Percentiles rank a stretch among this genome's conserved stretches.
Evolutionary conservation across 2,329 filamentous ascomycete species (phyloP).

Genomic region (Xylaria sp.): DNA sequence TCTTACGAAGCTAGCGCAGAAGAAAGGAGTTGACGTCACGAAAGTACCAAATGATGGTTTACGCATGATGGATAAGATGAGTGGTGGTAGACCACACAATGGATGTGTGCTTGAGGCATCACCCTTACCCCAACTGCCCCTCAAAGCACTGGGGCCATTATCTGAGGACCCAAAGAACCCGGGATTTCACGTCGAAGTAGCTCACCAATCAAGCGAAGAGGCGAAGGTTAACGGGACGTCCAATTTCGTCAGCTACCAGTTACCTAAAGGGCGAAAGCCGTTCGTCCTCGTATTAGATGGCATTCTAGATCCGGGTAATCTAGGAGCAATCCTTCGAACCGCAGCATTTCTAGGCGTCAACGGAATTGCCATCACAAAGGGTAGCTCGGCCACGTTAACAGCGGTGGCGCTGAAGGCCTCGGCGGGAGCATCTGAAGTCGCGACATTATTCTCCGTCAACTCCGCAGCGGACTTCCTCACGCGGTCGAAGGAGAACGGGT

Average conservation of each 20-base stretch:
- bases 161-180: slow-evolving; percentile 57
- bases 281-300: slow-evolving; percentile 80
- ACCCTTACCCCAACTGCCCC: slow-evolving; percentile 77
- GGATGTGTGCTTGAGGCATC: slow-evolving; percentile 89
- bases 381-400: slow-evolving; percentile 78
- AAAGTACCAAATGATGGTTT: slow-evolving; percentile 69
- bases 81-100: slow-evolving; percentile 85
- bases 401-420: slow-evolving; percentile 87
- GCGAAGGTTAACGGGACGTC: slow-evolving; percentile 75
- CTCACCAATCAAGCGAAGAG: slow-evolving; percentile 79
- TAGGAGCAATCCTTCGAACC: slow-evolving; percentile 88
- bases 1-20: slow-evolving; percentile 60
- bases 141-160: slow-evolving; percentile 67
- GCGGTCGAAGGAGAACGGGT: slow-evolving; percentile 75
- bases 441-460: slow-evolving; percentile 77
- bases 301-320: slow-evolving; percentile 86
- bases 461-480: slow-evolving; percentile 77
- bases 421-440: slow-evolving; percentile 84
- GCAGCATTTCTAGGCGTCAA: slow-evolving; percentile 92
- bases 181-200: slow-evolving; percentile 70
- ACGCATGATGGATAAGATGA: slow-evolving; percentile 83
- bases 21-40: slow-evolving; percentile 64
- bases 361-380: slow-evolving; percentile 80
- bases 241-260: slow-evolving; percentile 57
- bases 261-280: slow-evolving; percentile 66